Evolutionary conservation across 805 yeast genomes (phyloP), one percentile per base, ranked within the genome.

Genomic region (Kluyveromyces siamensis): DNA sequence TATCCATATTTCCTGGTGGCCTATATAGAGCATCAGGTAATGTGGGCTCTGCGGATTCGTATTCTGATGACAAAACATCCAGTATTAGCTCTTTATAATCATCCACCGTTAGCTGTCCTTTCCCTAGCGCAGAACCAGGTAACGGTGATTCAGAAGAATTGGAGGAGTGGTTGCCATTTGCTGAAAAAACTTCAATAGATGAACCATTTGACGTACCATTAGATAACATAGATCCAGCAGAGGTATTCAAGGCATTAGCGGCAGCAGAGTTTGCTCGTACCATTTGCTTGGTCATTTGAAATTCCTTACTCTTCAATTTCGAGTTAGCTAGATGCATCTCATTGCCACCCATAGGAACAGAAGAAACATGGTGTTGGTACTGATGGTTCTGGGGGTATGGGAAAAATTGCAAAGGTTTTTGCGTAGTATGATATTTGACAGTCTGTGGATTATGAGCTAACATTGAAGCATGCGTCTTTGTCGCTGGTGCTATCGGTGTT

Each of bases 1-100:
- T 76, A 55, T 81, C 76, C 50, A 83, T 79, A 56, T 79, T 77
- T 37, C 71, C 67, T 1, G 91, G 90, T 6, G 86, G 84, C 46
- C 72, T 67, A 30, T 72, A 62, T 27, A 81, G 60, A 46, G 75
- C 70, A 54, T 55, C 57, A 38, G 61, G 57, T 37, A 71, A 66
- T 11, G 54, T 49, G 13, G 61, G 61, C 27, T 60, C 58, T 14
- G 60, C 61, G 1, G 64, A 50, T 14, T 63, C 60, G 33, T 57
- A 55, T 47, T 65, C 70, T 1, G 63, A 59, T 2, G 68, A 60
- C n/a, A 66, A 46, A 6, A 60, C 57, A 41, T 62, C 60, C n/a
- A 66, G 48, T 7, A 66, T 50, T n/a, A 59, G 39, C 10, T 61
- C 62, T 48, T 61, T 65, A 44, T 63, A 66, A 8, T 60, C 61